These are phyloP conservation scores for Aspergillus pseudoviridinutans DNA, from an alignment of 2,329 filamentous ascomycete genomes.

Conservation along the genomic window DNA sequence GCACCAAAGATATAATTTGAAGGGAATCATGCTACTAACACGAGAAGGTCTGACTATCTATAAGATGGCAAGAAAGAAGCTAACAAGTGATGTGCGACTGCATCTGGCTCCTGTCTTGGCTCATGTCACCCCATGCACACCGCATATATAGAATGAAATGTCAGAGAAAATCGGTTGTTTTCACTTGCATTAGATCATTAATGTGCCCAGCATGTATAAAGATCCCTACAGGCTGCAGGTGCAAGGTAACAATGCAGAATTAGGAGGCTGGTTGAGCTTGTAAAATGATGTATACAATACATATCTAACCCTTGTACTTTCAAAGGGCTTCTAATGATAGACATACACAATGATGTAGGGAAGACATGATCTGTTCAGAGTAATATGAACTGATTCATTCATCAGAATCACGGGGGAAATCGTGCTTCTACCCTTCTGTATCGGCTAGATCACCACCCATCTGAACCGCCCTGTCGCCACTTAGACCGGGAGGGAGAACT, in stretches of 20 bases:
- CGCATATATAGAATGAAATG: background rate
- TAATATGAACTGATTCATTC: background rate
- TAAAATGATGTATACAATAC: background rate
- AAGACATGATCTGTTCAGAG: background rate
- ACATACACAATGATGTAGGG: background rate
- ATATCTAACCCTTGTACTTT: background rate
- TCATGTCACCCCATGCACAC: background rate
- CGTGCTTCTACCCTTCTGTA: background rate
- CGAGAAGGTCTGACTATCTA: too few species aligned
- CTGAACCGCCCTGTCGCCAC: background rate
- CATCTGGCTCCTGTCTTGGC: too few species aligned
- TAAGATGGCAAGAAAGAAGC: too few species aligned
- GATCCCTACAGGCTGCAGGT: background rate
- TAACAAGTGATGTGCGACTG: too few species aligned
- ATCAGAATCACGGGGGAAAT: background rate
- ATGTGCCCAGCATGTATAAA: background rate
- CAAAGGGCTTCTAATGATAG: background rate
- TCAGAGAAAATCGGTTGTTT: background rate
- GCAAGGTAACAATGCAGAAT: background rate
- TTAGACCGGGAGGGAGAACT: slow-evolving; percentile 79
- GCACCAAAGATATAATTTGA: too few species aligned
- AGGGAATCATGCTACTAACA: too few species aligned
- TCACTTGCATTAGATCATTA: background rate
- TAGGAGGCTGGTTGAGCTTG: background rate
- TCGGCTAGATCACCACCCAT: background rate